Base-by-base conservation (phyloP, 1,284 basidiomycete genomes). In the Puccinia polysora region DNA sequence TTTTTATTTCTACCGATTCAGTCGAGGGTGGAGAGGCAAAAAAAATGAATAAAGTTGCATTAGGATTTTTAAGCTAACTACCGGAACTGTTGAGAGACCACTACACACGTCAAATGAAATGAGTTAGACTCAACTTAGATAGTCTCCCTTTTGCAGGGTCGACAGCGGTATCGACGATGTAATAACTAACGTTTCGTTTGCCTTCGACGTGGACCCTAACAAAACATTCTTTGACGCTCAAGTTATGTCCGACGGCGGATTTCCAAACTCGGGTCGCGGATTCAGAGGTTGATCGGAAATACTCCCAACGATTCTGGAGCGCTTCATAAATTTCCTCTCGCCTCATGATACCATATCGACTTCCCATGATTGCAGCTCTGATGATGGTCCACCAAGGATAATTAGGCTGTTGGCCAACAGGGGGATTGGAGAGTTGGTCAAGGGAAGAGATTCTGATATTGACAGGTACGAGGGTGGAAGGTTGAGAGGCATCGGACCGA, bases 371-470 rank as follows among this genome's bases (percentile, higher is more conserved):
- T 0, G 69, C 69, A 5, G 69, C 69, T 10, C 69, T 47, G 49
- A 72, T 72, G 34, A 72, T 72, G 18, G 69, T 64, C 69, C 69
- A 72, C 69, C 69, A 72, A 36, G 69, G 69, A 63, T 72, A 72
- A 36, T 72, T 72, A 43, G 69, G 69, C 47, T 72, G 69, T 56
- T 72, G 69, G 23, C 69, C 69, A 14, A 36, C 60, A 8, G 69
- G 69, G 18, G 69, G 69, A 63, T 72, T 64, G 12, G 69, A 59
- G 2, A 72, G 52, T 20, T 72, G 59, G n/a, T 63, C 69, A 20
- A 72, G 69, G 20, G 69, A 72, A 28, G 45, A 62, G 10, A 47
- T 72, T 18, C 56, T 67, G 38, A 56, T 45, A 43, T 32, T 47
- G 15, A 49, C n/a, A n/a, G n/a, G 55, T 20, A 6, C 15, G 23